Conservation (phyloP, 257 asterid genomes). For the Mentha longifolia region DNA sequence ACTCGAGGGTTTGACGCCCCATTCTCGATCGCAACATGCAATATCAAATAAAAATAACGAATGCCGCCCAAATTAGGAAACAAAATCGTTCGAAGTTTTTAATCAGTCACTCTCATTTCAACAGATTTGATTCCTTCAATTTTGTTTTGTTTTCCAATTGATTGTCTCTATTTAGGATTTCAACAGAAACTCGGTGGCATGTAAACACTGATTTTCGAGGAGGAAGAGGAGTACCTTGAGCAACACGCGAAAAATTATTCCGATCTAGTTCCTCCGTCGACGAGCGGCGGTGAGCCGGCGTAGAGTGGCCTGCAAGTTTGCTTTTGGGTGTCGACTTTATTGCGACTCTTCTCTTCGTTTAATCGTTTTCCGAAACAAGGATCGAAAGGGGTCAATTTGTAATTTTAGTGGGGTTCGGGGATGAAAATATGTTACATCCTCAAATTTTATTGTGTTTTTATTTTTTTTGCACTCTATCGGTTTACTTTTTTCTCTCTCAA, state of each 20-base stretch:
- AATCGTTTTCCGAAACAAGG: neutral
- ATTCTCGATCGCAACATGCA: neutral
- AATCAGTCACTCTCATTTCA: neutral
- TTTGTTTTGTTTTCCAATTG: neutral
- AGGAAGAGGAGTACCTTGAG: neutral
- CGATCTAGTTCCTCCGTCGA: neutral
- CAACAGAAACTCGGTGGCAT: neutral
- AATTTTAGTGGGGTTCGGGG: neutral
- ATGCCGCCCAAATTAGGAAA: neutral
- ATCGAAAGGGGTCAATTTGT: neutral
- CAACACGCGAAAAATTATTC: neutral
- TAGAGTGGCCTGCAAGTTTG: neutral
- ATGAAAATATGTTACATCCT: neutral
- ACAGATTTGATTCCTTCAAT: neutral
- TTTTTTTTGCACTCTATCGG: too few relatives aligned
- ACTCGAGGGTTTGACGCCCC: neutral
- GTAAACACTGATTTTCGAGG: neutral
- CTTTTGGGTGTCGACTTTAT: neutral
- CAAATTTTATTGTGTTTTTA: too few relatives aligned
- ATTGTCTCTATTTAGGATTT: neutral
- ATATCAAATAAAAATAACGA: neutral
- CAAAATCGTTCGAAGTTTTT: neutral
- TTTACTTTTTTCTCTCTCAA: too few relatives aligned
- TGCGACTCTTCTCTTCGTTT: neutral
- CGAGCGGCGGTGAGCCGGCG: neutral